phyloP scores from a whole-genome alignment of 176 grass and related monocot genomes.

The Otatea glauca region DNA sequence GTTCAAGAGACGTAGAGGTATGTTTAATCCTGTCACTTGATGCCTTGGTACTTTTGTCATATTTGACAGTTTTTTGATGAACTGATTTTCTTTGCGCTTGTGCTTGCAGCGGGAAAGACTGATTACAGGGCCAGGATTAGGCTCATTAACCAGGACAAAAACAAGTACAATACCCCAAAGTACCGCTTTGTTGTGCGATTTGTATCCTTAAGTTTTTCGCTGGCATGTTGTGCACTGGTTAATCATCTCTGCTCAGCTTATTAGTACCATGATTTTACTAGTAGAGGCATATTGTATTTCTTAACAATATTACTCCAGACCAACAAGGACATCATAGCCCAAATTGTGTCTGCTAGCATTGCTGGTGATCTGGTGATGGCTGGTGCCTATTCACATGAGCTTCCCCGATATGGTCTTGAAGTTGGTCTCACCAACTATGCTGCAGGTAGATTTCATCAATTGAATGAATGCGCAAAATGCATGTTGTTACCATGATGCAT shows the following conservation, averaged over 20 bases:
- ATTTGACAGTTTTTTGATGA: not conserved
- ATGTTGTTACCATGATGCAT: not conserved
- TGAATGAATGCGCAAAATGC: not conserved
- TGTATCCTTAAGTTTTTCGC: conserved; percentile 45
- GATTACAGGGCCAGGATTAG: conserved; percentile 77
- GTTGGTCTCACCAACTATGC: conserved; percentile 85
- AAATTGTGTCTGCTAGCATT: conserved; percentile 57
- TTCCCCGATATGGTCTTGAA: conserved; percentile 77
- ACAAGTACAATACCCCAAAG: conserved; percentile 81
- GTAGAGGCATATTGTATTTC: conserved; percentile 17
- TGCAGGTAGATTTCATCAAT: conserved; percentile 46
- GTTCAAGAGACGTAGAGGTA: conserved; percentile 88
- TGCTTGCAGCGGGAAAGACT: conserved; percentile 65
- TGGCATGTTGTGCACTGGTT: not conserved
- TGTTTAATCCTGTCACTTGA: not conserved
- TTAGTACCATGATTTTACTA: not conserved
- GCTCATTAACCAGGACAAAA: conserved; percentile 82
- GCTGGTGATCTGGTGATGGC: conserved; percentile 54
- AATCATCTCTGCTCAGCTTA: not conserved
- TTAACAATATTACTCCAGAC: conserved; percentile 45
- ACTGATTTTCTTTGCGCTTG: not conserved
- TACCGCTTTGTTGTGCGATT: conserved; percentile 84
- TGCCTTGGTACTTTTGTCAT: not conserved
- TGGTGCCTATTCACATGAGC: conserved; percentile 81
- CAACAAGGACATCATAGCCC: conserved; percentile 76